Evolutionary conservation across 2,329 filamentous ascomycete species (phyloP).

Genomic region (Cytospora piceicola): DNA sequence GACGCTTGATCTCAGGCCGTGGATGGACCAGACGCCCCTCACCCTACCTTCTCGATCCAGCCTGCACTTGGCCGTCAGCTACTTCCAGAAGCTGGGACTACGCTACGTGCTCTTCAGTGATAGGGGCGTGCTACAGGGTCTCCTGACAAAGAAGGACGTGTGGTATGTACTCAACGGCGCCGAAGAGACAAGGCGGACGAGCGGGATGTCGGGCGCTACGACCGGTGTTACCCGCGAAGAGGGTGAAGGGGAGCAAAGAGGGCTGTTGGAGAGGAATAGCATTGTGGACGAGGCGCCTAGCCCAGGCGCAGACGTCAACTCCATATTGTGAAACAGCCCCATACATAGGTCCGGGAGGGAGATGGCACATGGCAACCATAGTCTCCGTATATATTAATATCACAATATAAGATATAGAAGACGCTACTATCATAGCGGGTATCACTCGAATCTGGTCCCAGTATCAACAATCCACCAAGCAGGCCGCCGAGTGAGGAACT

Average conservation of each 20-base stretch:
- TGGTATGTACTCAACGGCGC: slow-evolving; percentile 89
- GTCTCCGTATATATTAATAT: neutral
- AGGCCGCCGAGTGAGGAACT: neutral
- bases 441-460: neutral
- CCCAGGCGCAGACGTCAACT: slow-evolving; percentile 29
- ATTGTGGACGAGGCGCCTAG: slow-evolving; percentile 40
- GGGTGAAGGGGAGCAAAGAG: slow-evolving; percentile 47
- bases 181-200: slow-evolving; percentile 60
- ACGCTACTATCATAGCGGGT: neutral
- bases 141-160: slow-evolving; percentile 96
- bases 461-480: neutral
- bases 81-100: slow-evolving; percentile 93
- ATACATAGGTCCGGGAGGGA: neutral
- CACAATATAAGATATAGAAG: neutral
- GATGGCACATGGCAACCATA: neutral
- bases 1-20: slow-evolving; percentile 86
- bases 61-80: slow-evolving; percentile 83
- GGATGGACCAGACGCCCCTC: slow-evolving; percentile 99
- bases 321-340: slow-evolving; percentile 24
- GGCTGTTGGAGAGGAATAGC: slow-evolving; percentile 44
- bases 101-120: slow-evolving; percentile 89
- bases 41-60: slow-evolving; percentile 78
- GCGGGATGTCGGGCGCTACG: slow-evolving; percentile 35
- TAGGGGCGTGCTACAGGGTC: slow-evolving; percentile 76
- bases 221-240: slow-evolving; percentile 46